Evolutionary conservation across 2,329 filamentous ascomycete species (phyloP), one percentile per base, ranked within the genome.

Genomic region (Diaporthe eres): DNA sequence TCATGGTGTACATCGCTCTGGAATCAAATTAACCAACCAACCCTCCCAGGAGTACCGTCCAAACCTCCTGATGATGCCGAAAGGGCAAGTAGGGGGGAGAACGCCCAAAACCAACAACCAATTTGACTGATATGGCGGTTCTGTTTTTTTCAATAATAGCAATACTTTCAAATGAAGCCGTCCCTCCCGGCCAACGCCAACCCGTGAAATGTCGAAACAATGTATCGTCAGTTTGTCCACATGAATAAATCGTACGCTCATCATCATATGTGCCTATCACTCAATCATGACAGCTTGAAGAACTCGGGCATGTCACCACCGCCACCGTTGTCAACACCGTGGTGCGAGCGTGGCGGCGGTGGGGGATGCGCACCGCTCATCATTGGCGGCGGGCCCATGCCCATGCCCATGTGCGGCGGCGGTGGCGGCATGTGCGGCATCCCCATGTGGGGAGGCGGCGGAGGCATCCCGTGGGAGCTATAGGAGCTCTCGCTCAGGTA

Each of bases 401-500:
- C 55, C 70, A 73, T 42, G 8, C 51, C 58, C 60, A 74, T 74
- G 57, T 65, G 72, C 51, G 28, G 28, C 22, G 63, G 76, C 19
- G 63, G 76, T 9, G 42, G 65, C n/a, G 49, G 74, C 71, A 76
- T 75, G 17, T 57, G 68, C 15, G 76, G 76, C 61, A 71, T 70
- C 19, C 76, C 57, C 53, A 61, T 19, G n/a, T 39, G 55, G 15
- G 57, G 74, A 7, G 63, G 51, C 28, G 47, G 49, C 34, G 65
- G 65, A 4, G 47, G 49, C 65, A 55, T 39, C 49, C 47, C 65
- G n/a, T 70, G 49, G 25, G 75, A 75, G 68, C 42, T 6, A 51
- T 28, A 67, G 22, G 70, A 74, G 47, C 70, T 47, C 28, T 74
- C 74, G 63, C 49, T 75, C 39, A 47, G 42, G 51, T 74, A 74